Percentiles rank a stretch among this genome's conserved stretches.
phyloP scores from a whole-genome alignment of 2,329 filamentous ascomycete species.

The Capronia epimyces region DNA sequence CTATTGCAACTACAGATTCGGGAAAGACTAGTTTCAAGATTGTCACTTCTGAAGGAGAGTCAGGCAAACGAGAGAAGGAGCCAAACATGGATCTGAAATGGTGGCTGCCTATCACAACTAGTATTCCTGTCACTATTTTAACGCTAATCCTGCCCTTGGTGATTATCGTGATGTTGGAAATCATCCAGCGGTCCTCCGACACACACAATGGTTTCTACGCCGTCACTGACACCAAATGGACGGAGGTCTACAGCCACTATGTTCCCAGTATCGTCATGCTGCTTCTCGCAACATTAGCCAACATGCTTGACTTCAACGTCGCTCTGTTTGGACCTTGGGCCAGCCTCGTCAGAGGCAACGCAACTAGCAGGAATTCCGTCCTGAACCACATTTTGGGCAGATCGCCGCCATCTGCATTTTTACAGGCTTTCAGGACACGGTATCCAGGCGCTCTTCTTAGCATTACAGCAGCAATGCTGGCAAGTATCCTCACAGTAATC shows the following conservation, averaged over 20 bases:
- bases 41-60: conserved; percentile 26
- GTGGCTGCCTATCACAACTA: conserved; percentile 26
- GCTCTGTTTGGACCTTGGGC: conserved; percentile 26
- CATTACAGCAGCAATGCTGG: conserved; percentile 23
- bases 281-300: conserved; percentile 25
- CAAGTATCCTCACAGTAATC: conserved; percentile 28
- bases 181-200: conserved; percentile 26
- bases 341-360: conserved; percentile 20
- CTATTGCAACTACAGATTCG: conserved; percentile 24
- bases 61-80: conserved; percentile 9
- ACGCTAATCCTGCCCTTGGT: conserved; percentile 28
- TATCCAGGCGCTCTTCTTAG: conserved; percentile 28
- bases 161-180: conserved; percentile 23
- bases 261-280: conserved; percentile 29
- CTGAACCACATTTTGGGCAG: conserved; percentile 25
- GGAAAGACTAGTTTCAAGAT: conserved; percentile 26
- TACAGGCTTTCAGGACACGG: conserved; percentile 19
- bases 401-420: conserved; percentile 20
- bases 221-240: conserved; percentile 25
- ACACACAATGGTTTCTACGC: conserved; percentile 29
- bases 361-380: conserved; percentile 20
- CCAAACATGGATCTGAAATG: conserved; percentile 18
- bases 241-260: conserved; percentile 32
- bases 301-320: conserved; percentile 29
- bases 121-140: conserved; percentile 17